Percentiles rank a stretch among this genome's conserved stretches.
Evolutionary conservation across 163 green algal genomes (phyloP).

Genomic region (Prototheca wickerhamii): DNA sequence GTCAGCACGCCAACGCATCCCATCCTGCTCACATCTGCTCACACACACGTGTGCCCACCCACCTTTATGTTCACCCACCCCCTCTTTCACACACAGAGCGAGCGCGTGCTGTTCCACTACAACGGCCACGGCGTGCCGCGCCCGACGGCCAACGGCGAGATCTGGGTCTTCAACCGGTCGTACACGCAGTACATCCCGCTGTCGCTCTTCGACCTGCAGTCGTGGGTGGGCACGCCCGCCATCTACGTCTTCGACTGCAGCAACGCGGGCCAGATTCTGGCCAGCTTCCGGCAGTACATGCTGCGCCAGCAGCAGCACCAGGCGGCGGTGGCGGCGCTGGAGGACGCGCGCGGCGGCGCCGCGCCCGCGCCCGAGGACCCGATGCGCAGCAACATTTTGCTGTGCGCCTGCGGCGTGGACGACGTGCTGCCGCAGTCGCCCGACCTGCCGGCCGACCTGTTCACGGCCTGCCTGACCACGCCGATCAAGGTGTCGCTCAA

Average conservation of each 20-base stretch:
- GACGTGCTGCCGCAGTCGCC: conserved; percentile 78
- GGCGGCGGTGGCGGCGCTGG: not conserved
- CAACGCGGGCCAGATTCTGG: conserved; percentile 82
- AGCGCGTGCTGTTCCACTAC: conserved; percentile 94
- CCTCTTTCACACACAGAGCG: conserved; percentile 43
- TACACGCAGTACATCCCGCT: conserved; percentile 99
- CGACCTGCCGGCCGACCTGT: conserved; percentile 91
- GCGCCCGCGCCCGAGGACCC: conserved; percentile 33
- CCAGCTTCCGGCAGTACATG: conserved; percentile 72
- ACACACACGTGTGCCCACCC: too few species aligned
- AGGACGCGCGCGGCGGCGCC: conserved; percentile 15
- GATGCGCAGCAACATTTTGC: conserved; percentile 83
- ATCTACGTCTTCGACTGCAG: conserved; percentile 98
- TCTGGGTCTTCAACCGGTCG: conserved; percentile 89
- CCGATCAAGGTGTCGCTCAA: conserved; percentile 88
- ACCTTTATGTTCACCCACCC: too few species aligned
- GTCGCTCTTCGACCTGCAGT: conserved; percentile 92
- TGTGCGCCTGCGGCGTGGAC: conserved; percentile 68
- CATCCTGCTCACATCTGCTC: too few species aligned
- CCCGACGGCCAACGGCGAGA: conserved; percentile 94
- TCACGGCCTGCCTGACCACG: conserved; percentile 96
- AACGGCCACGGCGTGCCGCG: conserved; percentile 94
- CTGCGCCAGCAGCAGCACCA: conserved; percentile 25
- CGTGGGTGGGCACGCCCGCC: conserved; percentile 67
- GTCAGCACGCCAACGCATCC: not conserved